Base-by-base conservation (phyloP, 306 rosid genomes). In the Vigna nakashimae region DNA sequence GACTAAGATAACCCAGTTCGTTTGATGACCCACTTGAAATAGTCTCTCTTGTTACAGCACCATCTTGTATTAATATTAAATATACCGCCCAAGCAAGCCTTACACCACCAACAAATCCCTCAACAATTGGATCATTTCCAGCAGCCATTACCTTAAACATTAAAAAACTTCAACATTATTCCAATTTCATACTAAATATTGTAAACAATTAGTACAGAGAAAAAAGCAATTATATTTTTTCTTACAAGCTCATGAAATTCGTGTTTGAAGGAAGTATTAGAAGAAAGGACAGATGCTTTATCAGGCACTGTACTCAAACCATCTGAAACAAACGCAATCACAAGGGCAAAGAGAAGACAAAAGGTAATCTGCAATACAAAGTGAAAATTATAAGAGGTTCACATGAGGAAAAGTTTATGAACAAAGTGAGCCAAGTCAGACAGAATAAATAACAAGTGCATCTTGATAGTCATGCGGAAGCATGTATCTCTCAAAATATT, bases 31-130 rank as follows among this genome's bases (percentile, higher is more conserved):
- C 89, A 84, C 85, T 87, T 65, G 90, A 86, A 81, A 77, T 56
- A 34, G 89, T 78, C 75, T 89, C 92, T 85, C 88, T 87, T 60
- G 91, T 73, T 52, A 87, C 82, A 80, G 64, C 77, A 77, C 82
- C 83, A 71, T 89, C 98, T 48, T 88, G 92, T 77, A 83, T 80
- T 70, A 95, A 80, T 95, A 95, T 91, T 82, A 95, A 89, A 85
- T 92, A 95, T 65, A 90, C 98, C 70, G 89, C 84, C 98, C 98
- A 95, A 70, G 93, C 93, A 83, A 95, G 91, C 87, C 97, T 89
- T 73, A 88, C 69, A 49, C 93, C 89, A 74, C 92, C 95, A 75
- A 85, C 55, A 66, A 85, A 89, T 75, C 95, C 93, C 82, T 89
- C 95, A 76, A 89, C 86, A 65, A 81, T 79, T 79, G 88, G 89